A percentile compares a stretch with the other conserved stretches of the same genome.
phyloP scores from a whole-genome alignment of 2,329 filamentous ascomycete species.

The Stachybotrys echinatus region DNA sequence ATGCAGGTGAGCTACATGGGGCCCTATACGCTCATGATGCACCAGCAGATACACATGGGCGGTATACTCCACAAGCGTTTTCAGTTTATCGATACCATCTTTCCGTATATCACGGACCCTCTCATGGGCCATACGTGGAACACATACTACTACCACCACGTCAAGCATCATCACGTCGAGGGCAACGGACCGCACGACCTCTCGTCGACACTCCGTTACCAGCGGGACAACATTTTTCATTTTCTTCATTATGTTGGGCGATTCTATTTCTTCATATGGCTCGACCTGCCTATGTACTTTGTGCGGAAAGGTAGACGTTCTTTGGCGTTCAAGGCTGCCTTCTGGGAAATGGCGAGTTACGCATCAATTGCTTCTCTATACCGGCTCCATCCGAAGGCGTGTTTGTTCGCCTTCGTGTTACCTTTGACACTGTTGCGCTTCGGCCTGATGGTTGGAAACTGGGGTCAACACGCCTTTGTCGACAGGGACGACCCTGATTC shows the following conservation, averaged over 20 bases:
- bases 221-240: slow-evolving; percentile 61
- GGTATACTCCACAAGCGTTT: slow-evolving; percentile 58
- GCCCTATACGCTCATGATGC: slow-evolving; percentile 75
- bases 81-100: slow-evolving; percentile 53
- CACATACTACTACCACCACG: slow-evolving; percentile 79
- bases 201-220: slow-evolving; percentile 70
- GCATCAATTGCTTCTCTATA: slow-evolving; percentile 40
- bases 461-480: slow-evolving; percentile 79
- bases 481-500: slow-evolving; percentile 70
- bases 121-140: slow-evolving; percentile 83
- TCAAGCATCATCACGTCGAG: slow-evolving; percentile 82
- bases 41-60: slow-evolving; percentile 77
- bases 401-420: slow-evolving; percentile 60
- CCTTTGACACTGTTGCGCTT: slow-evolving; percentile 62
- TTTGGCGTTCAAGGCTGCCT: slow-evolving; percentile 49
- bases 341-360: slow-evolving; percentile 59
- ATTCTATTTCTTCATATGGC: slow-evolving; percentile 69
- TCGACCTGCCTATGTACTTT: slow-evolving; percentile 73
- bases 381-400: slow-evolving; percentile 46
- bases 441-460: slow-evolving; percentile 77
- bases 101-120: slow-evolving; percentile 70
- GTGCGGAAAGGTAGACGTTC: slow-evolving; percentile 51
- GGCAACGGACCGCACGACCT: slow-evolving; percentile 73
- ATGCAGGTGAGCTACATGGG: slow-evolving; percentile 67
- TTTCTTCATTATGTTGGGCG: slow-evolving; percentile 69